A percentile compares a stretch with the other conserved stretches of the same genome.
These are phyloP conservation scores for Leccinum fallax DNA, from an alignment of 1,284 basidiomycete genomes.

Conservation along the genomic window DNA sequence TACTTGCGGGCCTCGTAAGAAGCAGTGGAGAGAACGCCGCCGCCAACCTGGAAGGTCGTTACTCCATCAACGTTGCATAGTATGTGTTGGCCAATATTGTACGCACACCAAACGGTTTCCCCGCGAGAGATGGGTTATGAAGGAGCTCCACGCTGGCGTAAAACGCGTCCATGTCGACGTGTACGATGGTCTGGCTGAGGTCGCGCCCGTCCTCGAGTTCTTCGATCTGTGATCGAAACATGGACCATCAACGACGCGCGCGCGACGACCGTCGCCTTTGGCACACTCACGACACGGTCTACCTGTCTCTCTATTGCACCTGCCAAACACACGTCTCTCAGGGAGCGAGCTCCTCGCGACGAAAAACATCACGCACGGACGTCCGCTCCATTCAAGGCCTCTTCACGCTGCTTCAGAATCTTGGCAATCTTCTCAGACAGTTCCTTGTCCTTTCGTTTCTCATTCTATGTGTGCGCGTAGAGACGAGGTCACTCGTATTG, in stretches of 20 bases:
- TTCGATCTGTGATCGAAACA: constrained; percentile 51
- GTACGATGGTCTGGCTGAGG: constrained; percentile 81
- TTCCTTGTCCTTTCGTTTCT: constrained; percentile 82
- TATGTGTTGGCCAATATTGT: background rate
- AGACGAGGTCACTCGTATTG: constrained; percentile 7
- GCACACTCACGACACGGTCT: constrained; percentile 28
- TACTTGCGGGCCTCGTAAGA: constrained; percentile 91
- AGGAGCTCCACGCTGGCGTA: constrained; percentile 79
- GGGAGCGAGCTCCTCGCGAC: background rate
- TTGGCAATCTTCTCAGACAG: constrained; percentile 70
- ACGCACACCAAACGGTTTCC: constrained; percentile 87
- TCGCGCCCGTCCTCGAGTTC: constrained; percentile 82
- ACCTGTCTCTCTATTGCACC: constrained; percentile 32
- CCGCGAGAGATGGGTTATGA: constrained; percentile 75
- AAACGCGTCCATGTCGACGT: constrained; percentile 87
- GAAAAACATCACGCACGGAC: constrained; percentile 48
- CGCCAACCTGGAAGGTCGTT: constrained; percentile 56
- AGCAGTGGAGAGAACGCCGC: constrained; percentile 82
- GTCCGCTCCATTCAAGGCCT: constrained; percentile 57
- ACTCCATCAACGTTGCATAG: background rate
- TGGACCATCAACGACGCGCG: constrained; percentile 21
- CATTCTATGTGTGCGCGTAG: constrained; percentile 52
- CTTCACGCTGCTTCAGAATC: constrained; percentile 68
- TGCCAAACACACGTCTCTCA: constrained; percentile 19
- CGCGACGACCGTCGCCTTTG: constrained; percentile 32